Base-by-base conservation (phyloP, 116 monocot genomes). In the Papilionanthe hybrid region DNA sequence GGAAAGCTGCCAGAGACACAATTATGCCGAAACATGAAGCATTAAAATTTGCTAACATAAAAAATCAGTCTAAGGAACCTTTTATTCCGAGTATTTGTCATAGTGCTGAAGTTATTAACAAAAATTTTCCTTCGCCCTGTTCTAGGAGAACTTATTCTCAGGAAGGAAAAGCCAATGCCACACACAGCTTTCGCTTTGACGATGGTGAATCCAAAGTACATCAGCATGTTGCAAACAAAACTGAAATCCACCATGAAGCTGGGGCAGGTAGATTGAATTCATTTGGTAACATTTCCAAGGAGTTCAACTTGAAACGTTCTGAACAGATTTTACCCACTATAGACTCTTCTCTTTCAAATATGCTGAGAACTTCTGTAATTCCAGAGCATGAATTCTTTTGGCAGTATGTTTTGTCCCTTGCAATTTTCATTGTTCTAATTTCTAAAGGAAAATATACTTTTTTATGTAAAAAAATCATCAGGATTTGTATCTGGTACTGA, bases 321-420 rank as follows among this genome's bases (percentile, higher is more conserved):
- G 18, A 49, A 55, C 75, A 81, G 37, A 27, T 25, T 45, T 48
- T 37, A 15, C 55, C 71, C 42, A 49, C 69, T 77, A 47, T 56
- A 60, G 50, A 75, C 68, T 76, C 79, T 47, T 13, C 67, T 48
- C 43, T 69, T 78, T 19, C 75, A 67, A 81, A 56, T 75, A 37
- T 44, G 30, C 79, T 71, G 9, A 72, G 30, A 78, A 47, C 76
- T 79, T 82, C 79, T 72, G 76, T 76, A 55, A 76, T 86, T 73
- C 90, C 90, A 72, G 63, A 84, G 76, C 79, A 78, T 55, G 60
- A 84, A n/a, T 90, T 63, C 65, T 80, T 90, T 71, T 90, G 90
- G 90, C 84, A 83, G 90, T 90, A 90, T 84, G 90, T 73, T 72
- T 67, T 53, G 63, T 53, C 79, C 23, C 13, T 55, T 41, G 47